Evolutionary conservation across 2,329 filamentous ascomycete species (phyloP), one percentile per base, ranked within the genome.

Genomic region (Orbilia quercus): DNA sequence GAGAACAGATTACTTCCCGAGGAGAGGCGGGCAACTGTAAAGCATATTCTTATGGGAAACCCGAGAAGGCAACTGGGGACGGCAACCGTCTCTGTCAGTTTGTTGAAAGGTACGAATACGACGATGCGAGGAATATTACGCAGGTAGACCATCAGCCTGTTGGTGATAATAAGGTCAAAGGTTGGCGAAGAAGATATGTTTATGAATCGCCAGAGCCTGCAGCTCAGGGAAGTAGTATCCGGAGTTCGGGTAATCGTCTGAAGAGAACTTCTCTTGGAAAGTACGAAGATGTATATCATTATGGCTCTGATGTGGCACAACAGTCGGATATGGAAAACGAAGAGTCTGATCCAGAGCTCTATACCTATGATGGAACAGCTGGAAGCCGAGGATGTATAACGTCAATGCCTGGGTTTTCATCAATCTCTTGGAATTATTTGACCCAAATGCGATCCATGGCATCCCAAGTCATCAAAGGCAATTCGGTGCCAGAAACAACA

Each of bases 401-500:
- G 1, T 16, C 48, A 1, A 53, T 58, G 54, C 64, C 50, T 12
- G 18, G 23, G 1, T 28, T 45, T 9, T 48, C 23, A 14, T 14
- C 5, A 7, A 3, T 75, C 36, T 4, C 20, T n/a, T 75, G 69
- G 69, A 55, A 75, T 34, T 47, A 48, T 7, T 40, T 47, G 12
- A 73, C 77, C 47, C 42, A 54, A 36, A 63, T 77, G 1, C 45
- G 36, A 6, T 31, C 31, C 2, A 70, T 50, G 7, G 5, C 57
- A n/a, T 22, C 20, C n/a, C 71, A 76, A 20, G n/a, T n/a, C n/a
- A 45, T 36, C 1, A 48, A 9, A 11, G 63, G 62, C 7, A 36
- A 20, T 0, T 36, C 38, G 2, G 28, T 38, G 25, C 66, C 42
- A 14, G 76, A 78, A 31, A 77, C 55, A 1, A 78, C 77, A 7